Percentiles rank a stretch among this genome's conserved stretches.
Conservation (phyloP, 192 early-diverging fungal species). For the Coemansia sp. region DNA sequence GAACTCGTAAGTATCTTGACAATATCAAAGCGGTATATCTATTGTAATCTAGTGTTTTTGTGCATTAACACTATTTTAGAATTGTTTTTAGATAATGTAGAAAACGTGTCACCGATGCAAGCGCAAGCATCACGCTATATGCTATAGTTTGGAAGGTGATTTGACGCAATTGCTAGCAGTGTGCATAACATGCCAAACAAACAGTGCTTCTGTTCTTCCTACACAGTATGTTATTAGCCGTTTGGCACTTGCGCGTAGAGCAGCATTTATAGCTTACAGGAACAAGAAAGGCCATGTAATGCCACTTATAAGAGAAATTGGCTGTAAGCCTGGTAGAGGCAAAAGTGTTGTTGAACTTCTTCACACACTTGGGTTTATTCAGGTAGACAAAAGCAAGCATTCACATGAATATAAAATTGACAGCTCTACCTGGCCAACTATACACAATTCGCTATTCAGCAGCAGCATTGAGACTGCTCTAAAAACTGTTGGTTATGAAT, state of each 20-base stretch:
- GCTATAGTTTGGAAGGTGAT: conserved; percentile 19
- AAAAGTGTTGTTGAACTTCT: not conserved
- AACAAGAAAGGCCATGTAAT: not conserved
- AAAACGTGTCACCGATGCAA: conserved; percentile 31
- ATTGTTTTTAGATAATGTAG: conserved; percentile 6
- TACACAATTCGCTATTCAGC: conserved; percentile 21
- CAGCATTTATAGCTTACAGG: not conserved
- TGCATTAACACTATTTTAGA: not conserved
- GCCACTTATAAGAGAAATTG: conserved; percentile 7
- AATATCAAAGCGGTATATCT: not conserved
- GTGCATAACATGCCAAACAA: conserved; percentile 29
- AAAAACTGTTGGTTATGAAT: not conserved
- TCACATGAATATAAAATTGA: conserved; percentile 10
- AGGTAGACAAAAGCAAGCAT: conserved; percentile 9
- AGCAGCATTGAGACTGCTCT: conserved; percentile 7
- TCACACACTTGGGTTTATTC: conserved; percentile 18
- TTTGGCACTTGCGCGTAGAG: conserved; percentile 24
- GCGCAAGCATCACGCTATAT: conserved; percentile 25
- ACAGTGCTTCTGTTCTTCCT: not conserved
- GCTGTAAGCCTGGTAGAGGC: conserved; percentile 2
- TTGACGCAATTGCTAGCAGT: not conserved
- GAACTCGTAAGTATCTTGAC: conserved; percentile 8
- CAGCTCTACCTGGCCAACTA: not conserved
- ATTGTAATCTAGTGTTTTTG: not conserved
- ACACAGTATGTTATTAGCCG: conserved; percentile 9